Conservation (phyloP, 1,284 basidiomycete genomes). For the Tremellales sp. region DNA sequence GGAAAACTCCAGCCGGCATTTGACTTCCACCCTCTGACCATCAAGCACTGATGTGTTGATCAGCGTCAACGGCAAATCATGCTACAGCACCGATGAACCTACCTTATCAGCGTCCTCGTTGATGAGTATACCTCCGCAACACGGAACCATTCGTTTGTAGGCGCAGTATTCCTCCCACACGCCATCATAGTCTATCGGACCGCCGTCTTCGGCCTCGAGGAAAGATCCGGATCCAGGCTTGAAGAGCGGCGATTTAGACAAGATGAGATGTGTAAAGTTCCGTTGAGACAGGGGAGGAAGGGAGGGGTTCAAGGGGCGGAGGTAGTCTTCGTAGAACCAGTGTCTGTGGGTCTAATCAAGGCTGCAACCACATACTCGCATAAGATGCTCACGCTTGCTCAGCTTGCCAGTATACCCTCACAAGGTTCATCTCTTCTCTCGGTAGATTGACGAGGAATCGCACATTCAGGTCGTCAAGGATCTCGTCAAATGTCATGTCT, state of each 20-base stretch:
- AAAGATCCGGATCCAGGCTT: slow-evolving; percentile 15
- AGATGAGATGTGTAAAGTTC: slow-evolving; percentile 90
- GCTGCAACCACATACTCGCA: background rate
- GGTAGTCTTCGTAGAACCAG: slow-evolving; percentile 99
- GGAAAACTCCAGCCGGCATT: slow-evolving; percentile 98
- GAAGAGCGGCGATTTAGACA: slow-evolving; percentile 52
- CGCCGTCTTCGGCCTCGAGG: slow-evolving; percentile 22
- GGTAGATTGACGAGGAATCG: slow-evolving; percentile 97
- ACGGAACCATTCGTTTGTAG: slow-evolving; percentile 96
- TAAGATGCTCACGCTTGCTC: slow-evolving; percentile 82
- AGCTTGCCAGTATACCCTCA: slow-evolving; percentile 96
- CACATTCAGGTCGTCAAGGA: slow-evolving; percentile 87
- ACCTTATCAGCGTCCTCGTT: slow-evolving; percentile 91
- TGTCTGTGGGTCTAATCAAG: slow-evolving; percentile 58
- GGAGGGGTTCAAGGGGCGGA: slow-evolving; percentile 81
- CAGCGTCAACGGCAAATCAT: background rate
- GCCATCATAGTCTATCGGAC: slow-evolving; percentile 45
- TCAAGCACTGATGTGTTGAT: slow-evolving; percentile 61
- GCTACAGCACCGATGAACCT: slow-evolving; percentile 17
- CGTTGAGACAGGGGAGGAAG: slow-evolving; percentile 85
- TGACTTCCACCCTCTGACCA: slow-evolving; percentile 97
- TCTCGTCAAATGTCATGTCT: slow-evolving; percentile 50
- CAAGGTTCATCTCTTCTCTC: slow-evolving; percentile 82
- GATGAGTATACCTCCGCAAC: slow-evolving; percentile 97
- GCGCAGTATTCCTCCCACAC: slow-evolving; percentile 56